Base-by-base conservation (phyloP, 768 basidiomycete species). In the Hypholoma fasciculare region DNA sequence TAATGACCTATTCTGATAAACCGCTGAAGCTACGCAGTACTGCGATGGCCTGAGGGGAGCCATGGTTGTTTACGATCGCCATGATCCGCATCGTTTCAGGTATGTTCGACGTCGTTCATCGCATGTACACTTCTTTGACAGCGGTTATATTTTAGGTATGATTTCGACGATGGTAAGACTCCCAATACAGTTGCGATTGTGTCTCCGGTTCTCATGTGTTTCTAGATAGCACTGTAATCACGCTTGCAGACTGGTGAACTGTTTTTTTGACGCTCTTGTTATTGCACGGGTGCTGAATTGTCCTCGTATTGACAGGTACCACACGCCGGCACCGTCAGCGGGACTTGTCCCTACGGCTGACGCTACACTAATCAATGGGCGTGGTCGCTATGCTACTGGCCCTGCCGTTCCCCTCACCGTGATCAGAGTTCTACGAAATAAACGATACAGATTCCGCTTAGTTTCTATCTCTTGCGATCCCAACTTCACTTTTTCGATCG, bases 21-120 rank as follows among this genome's bases (percentile, higher is more conserved):
- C 30, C 30, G 30, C 30, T 9, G 30, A 8, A 70, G 74, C 75
- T 4, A 76, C 77, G 0, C 84, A 85, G 67, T 84, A 84, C 54
- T 85, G 84, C 49, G 83, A 85, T 59, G 83, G 83, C 0, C 72
- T 85, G 16, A 69, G 82, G 49, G 83, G 82, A 1, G 37, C 65
- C 13, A 47, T 65, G 7, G 65, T 65, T 30, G 60, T 65, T 17
- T 65, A 65, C 23, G 73, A 76, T 17, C 69, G 67, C 12, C 44
- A 60, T 34, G 69, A 70, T 48, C 69, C 67, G 9, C 30, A 34
- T 34, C 30, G 30, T 23, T 62, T 68, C 51, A 63, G 57, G 38
- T 26, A 49, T 38, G 37, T 61, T 53, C 70, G 23, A 56, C 60
- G 59, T 0, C 11, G 27, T 8, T 49, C 7, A 4, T 19, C n/a